A percentile compares a stretch with the other conserved stretches of the same genome.
These are phyloP conservation scores for Yarrowia sp. DNA, from an alignment of 805 yeast species.

Conservation along the genomic window DNA sequence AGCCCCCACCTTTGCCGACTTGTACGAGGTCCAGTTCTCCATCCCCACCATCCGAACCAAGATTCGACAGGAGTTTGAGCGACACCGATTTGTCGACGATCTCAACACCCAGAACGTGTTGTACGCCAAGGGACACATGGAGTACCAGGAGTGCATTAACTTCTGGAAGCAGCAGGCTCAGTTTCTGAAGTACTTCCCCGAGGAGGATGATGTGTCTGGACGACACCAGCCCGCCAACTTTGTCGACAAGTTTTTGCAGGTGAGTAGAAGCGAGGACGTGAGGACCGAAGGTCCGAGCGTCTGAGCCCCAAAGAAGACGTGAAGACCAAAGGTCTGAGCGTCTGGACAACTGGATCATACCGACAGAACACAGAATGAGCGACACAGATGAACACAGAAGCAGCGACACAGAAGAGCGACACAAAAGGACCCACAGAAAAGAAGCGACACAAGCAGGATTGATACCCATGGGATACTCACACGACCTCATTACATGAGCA, in stretches of 20 bases:
- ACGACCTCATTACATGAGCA: too few relatives aligned
- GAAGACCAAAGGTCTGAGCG: neutral
- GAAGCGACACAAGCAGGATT: too few relatives aligned
- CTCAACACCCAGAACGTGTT: slow-evolving; percentile 64
- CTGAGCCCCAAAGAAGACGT: neutral
- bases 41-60: slow-evolving; percentile 75
- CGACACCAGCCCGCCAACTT: slow-evolving; percentile 57
- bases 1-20: slow-evolving; percentile 45
- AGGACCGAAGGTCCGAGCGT: neutral
- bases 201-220: slow-evolving; percentile 55
- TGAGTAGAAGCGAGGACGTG: neutral
- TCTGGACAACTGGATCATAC: neutral
- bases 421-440: too few relatives aligned
- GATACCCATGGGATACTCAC: too few relatives aligned
- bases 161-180: slow-evolving; percentile 90
- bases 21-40: slow-evolving; percentile 53
- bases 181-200: slow-evolving; percentile 76
- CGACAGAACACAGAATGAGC: too few relatives aligned
- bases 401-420: too few relatives aligned
- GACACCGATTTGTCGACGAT: slow-evolving; percentile 72
- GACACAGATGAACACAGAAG: too few relatives aligned
- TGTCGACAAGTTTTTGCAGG: slow-evolving; percentile 59
- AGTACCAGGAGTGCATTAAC: slow-evolving; percentile 80
- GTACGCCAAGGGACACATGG: slow-evolving; percentile 84
- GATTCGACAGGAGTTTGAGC: slow-evolving; percentile 85